Conservation (phyloP, 192 early-diverging fungal species). For the Rhizophagus clarus region DNA sequence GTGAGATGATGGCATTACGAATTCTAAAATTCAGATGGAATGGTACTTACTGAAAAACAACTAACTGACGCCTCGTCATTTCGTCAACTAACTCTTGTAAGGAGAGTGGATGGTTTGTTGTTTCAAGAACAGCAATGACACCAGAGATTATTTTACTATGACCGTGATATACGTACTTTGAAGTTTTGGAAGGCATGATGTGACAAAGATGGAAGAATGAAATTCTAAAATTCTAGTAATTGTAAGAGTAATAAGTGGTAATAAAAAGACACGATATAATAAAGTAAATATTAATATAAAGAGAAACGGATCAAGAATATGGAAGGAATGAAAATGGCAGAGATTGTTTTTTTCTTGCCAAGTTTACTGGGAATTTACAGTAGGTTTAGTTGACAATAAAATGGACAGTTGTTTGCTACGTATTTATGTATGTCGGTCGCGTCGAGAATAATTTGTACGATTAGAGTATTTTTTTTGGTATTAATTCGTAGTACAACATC, state of each 20-base stretch:
- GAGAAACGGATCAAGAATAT: neutral
- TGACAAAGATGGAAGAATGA: conserved; percentile 15
- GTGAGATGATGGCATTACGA: neutral
- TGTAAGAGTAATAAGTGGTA: neutral
- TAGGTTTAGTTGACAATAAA: neutral
- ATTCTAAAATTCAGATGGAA: conserved; percentile 11
- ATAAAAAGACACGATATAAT: neutral
- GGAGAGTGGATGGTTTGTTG: conserved; percentile 23
- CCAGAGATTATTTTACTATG: conserved; percentile 33
- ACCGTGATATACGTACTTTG: conserved; percentile 32
- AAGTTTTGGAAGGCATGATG: conserved; percentile 29
- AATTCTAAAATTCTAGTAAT: conserved; percentile 7
- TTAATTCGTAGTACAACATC: neutral
- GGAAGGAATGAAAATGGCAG: conserved; percentile 26
- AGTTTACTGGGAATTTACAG: neutral
- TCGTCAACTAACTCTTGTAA: conserved; percentile 33
- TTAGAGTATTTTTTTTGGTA: neutral
- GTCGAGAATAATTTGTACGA: conserved; percentile 14
- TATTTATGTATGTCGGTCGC: conserved; percentile 17
- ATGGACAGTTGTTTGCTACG: neutral
- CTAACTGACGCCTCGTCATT: conserved; percentile 32
- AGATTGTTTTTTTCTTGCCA: neutral
- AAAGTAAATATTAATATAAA: neutral
- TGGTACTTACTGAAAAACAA: conserved; percentile 31
- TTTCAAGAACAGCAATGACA: conserved; percentile 31